phyloP scores from a whole-genome alignment of 2,329 filamentous ascomycete species.

The Balansia obtecta region DNA sequence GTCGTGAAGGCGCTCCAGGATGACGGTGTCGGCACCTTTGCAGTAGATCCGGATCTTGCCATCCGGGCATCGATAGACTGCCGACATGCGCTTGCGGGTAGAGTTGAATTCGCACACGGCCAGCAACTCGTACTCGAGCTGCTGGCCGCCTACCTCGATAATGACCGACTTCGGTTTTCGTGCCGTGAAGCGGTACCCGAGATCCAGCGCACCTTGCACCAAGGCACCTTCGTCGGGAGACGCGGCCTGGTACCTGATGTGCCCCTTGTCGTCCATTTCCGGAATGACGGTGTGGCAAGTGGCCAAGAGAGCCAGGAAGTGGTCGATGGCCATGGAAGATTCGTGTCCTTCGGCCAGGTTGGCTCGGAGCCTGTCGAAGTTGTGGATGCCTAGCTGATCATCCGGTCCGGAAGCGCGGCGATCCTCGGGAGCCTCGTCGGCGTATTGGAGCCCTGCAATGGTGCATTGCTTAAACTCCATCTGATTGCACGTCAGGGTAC shows the following conservation, averaged over 20 bases:
- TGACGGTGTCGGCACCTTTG: constrained; percentile 96
- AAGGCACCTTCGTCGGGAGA: constrained; percentile 96
- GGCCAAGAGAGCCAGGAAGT: constrained; percentile 77
- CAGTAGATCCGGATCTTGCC: constrained; percentile 89
- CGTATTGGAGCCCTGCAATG: constrained; percentile 88
- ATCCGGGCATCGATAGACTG: constrained; percentile 91
- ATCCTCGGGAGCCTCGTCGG: constrained; percentile 85
- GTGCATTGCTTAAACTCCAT: constrained; percentile 98
- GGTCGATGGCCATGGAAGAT: constrained; percentile 45
- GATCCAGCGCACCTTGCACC: constrained; percentile 72
- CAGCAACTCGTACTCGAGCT: constrained; percentile 76
- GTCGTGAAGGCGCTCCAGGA: constrained; percentile 74
- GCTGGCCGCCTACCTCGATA: constrained; percentile 60
- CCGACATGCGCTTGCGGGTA: constrained; percentile 85
- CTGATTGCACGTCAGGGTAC: constrained; percentile 92
- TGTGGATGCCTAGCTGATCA: constrained; percentile 70
- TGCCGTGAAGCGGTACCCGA: constrained; percentile 85
- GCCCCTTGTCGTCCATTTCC: constrained; percentile 65
- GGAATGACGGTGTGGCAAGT: constrained; percentile 98
- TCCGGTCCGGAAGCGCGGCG: constrained; percentile 69
- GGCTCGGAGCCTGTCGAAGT: constrained; percentile 62
- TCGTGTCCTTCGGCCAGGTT: constrained; percentile 50
- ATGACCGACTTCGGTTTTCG: constrained; percentile 82
- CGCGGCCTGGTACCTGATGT: constrained; percentile 95
- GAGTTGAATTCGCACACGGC: constrained; percentile 99